phyloP scores from a whole-genome alignment of 2,329 filamentous ascomycete species.

The Fusarium goolgardi region DNA sequence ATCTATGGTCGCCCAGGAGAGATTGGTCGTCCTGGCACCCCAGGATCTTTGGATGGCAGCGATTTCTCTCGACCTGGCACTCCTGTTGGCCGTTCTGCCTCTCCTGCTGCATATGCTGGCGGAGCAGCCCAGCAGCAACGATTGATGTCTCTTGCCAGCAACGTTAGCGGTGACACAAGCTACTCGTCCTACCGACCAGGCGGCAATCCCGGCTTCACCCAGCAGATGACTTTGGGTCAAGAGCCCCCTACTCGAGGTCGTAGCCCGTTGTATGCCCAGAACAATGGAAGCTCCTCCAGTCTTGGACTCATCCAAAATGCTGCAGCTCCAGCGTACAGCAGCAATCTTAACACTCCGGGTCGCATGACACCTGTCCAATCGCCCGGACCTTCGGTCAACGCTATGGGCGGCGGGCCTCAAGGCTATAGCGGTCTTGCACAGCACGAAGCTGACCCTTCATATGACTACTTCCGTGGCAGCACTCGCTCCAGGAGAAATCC shows the following conservation, averaged over 20 bases:
- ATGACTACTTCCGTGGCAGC: slow-evolving; percentile 67
- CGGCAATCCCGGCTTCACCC: slow-evolving; percentile 38
- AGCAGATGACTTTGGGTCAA: slow-evolving; percentile 39
- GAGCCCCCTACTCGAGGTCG: slow-evolving; percentile 52
- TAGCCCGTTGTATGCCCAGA: slow-evolving; percentile 62
- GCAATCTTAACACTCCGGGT: slow-evolving; percentile 42
- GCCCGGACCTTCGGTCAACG: slow-evolving; percentile 60
- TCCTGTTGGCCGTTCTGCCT: slow-evolving; percentile 50
- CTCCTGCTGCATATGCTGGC: slow-evolving; percentile 51
- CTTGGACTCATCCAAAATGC: slow-evolving; percentile 66
- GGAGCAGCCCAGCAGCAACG: slow-evolving; percentile 44
- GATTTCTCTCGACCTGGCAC: slow-evolving; percentile 64
- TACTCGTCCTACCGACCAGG: slow-evolving; percentile 48
- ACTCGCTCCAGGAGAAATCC: slow-evolving; percentile 47
- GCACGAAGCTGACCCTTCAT: slow-evolving; percentile 59
- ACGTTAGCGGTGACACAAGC: slow-evolving; percentile 46
- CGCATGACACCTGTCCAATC: slow-evolving; percentile 44
- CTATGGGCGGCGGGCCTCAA: slow-evolving; percentile 67
- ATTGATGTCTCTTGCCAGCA: slow-evolving; percentile 43
- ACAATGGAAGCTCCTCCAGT: slow-evolving; percentile 65
- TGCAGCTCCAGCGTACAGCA: slow-evolving; percentile 61
- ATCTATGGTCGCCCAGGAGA: slow-evolving; percentile 71
- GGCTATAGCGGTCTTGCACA: slow-evolving; percentile 71
- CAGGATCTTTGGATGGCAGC: slow-evolving; percentile 62
- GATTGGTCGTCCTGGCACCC: slow-evolving; percentile 70